A percentile compares a stretch with the other conserved stretches of the same genome.
Evolutionary conservation across 2,329 filamentous ascomycete species (phyloP).

Genomic region (Trichophyton schoenleinii): DNA sequence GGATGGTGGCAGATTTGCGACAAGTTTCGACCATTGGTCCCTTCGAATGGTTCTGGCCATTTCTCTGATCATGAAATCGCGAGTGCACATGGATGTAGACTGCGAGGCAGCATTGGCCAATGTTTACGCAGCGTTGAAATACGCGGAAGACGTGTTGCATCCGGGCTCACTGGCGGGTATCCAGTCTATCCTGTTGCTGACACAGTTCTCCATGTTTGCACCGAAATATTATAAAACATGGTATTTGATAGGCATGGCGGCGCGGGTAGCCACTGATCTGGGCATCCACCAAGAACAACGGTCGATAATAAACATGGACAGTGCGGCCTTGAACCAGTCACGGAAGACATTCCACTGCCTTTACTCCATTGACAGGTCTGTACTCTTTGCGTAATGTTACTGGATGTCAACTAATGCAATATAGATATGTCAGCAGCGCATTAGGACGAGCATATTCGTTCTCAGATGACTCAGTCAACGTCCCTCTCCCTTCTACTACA

Average conservation of each 20-base stretch:
- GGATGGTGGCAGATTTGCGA: slow-evolving; percentile 49
- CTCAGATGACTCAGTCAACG: slow-evolving; percentile 74
- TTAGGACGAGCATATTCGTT: slow-evolving; percentile 84
- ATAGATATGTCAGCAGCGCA: slow-evolving; percentile 73
- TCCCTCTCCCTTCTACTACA: slow-evolving; percentile 53
- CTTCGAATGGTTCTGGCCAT: slow-evolving; percentile 85
- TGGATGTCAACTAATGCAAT: neutral
- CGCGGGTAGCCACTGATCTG: slow-evolving; percentile 73
- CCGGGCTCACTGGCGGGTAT: slow-evolving; percentile 78
- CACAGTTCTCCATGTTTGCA: slow-evolving; percentile 80
- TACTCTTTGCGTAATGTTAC: neutral
- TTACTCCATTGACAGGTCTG: slow-evolving; percentile 74
- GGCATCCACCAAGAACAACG: slow-evolving; percentile 89
- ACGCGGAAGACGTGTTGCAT: slow-evolving; percentile 70
- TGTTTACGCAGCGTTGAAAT: slow-evolving; percentile 55
- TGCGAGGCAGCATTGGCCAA: slow-evolving; percentile 49
- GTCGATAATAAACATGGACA: slow-evolving; percentile 53
- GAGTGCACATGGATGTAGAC: slow-evolving; percentile 49
- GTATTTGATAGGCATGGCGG: slow-evolving; percentile 84
- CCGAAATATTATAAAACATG: slow-evolving; percentile 86
- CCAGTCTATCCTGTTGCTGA: slow-evolving; percentile 73
- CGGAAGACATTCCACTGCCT: slow-evolving; percentile 81
- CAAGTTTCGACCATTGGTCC: slow-evolving; percentile 64
- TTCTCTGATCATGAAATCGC: slow-evolving; percentile 60
- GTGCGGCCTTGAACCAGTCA: slow-evolving; percentile 54